phyloP scores from a whole-genome alignment of 177 flowering plant genomes.

The Vitis hybrid region DNA sequence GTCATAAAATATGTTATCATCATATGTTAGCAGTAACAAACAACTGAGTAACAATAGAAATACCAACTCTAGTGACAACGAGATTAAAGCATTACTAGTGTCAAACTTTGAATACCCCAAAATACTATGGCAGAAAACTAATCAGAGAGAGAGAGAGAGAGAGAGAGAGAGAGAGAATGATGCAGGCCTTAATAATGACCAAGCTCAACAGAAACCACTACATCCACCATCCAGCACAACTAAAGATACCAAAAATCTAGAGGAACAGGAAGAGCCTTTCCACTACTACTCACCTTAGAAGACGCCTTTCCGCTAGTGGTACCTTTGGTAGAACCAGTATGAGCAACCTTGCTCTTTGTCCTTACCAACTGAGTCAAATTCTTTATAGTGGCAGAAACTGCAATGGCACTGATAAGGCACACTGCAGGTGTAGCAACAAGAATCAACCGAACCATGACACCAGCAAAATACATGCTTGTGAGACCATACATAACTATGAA shows the following conservation, averaged over 20 bases:
- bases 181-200: too few species aligned
- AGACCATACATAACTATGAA: conserved; percentile 98
- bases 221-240: too few species aligned
- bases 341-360: conserved; percentile 53
- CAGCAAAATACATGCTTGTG: conserved; percentile 99
- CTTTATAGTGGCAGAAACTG: conserved; percentile 92
- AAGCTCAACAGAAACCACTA: background rate
- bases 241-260: background rate
- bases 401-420: conserved; percentile 95
- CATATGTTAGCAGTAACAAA: too few species aligned
- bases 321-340: conserved; percentile 64
- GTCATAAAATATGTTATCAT: too few species aligned
- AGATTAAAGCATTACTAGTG: too few species aligned
- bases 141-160: too few species aligned
- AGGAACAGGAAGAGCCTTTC: background rate
- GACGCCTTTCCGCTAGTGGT: conserved; percentile 58
- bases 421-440: conserved; percentile 99
- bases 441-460: conserved; percentile 99
- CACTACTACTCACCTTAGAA: conserved; percentile 58
- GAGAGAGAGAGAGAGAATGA: too few species aligned
- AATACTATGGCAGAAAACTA: too few species aligned
- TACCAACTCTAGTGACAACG: too few species aligned
- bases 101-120: too few species aligned
- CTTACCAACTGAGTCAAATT: conserved; percentile 73
- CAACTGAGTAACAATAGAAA: too few species aligned